These are phyloP conservation scores for Cercis canadensis DNA, from an alignment of 306 rosid species.

Conservation along the genomic window DNA sequence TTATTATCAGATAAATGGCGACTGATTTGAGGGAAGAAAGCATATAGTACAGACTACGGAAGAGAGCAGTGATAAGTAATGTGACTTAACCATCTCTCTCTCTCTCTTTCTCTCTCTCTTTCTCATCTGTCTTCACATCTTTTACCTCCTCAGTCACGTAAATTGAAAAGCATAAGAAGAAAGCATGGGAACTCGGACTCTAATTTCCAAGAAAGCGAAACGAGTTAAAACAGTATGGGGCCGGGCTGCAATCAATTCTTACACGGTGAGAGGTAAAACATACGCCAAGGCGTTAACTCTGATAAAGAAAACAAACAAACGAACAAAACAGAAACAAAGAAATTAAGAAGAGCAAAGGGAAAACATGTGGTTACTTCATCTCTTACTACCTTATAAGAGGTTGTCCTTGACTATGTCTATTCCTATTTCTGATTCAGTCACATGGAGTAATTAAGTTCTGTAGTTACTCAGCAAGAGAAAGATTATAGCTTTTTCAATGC, in stretches of 20 bases:
- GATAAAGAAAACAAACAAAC: neutral
- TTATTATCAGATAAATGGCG: slow-evolving; percentile 41
- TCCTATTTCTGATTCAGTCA: neutral
- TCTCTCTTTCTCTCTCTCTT: slow-evolving; percentile 31
- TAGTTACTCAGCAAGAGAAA: neutral
- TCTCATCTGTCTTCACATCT: slow-evolving; percentile 56
- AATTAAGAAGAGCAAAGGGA: neutral
- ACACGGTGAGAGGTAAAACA: slow-evolving; percentile 22
- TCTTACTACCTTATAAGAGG: neutral
- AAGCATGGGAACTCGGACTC: slow-evolving; percentile 52
- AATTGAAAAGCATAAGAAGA: slow-evolving; percentile 48
- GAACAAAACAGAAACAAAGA: neutral
- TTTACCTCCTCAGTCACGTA: slow-evolving; percentile 79
- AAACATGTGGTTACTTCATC: slow-evolving; percentile 1
- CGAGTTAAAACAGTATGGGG: slow-evolving; percentile 37
- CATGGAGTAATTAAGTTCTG: neutral
- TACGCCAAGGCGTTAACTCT: slow-evolving; percentile 8
- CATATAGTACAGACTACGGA: slow-evolving; percentile 42
- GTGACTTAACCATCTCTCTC: slow-evolving; percentile 62
- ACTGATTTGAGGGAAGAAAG: slow-evolving; percentile 65
- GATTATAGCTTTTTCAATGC: neutral
- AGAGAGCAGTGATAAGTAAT: slow-evolving; percentile 49
- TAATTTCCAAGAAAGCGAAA: slow-evolving; percentile 32
- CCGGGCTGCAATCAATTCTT: slow-evolving; percentile 30
- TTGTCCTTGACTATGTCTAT: neutral